phyloP scores from a whole-genome alignment of 1,284 basidiomycete species.

The Cryptococcus sp. region DNA sequence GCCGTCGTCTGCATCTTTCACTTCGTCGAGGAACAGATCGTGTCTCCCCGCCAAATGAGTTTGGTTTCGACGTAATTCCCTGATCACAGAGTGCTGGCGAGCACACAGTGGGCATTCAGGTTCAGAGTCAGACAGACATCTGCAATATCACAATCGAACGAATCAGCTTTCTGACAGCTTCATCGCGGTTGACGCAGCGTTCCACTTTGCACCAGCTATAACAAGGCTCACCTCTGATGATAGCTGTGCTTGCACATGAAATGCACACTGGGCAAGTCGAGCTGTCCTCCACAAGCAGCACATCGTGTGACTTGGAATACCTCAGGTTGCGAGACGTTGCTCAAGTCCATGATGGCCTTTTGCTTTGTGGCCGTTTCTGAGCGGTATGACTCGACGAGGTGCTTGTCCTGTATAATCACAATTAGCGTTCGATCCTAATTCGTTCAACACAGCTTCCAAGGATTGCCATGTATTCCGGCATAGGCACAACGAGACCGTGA shows the following conservation, averaged over 20 bases:
- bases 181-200: not conserved
- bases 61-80: slow-evolving; percentile 82
- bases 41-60: slow-evolving; percentile 79
- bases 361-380: slow-evolving; percentile 78
- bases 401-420: slow-evolving; percentile 64
- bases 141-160: slow-evolving; percentile 39
- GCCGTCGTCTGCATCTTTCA: slow-evolving; percentile 78
- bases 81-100: slow-evolving; percentile 80
- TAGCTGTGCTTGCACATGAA: slow-evolving; percentile 99
- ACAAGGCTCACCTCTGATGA: slow-evolving; percentile 71
- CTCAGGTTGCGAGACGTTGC: slow-evolving; percentile 71
- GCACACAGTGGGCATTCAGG: slow-evolving; percentile 87
- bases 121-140: slow-evolving; percentile 79
- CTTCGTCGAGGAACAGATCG: slow-evolving; percentile 82
- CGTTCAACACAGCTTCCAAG: not conserved
- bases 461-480: not conserved
- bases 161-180: not conserved
- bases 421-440: not conserved
- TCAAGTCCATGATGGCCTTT: slow-evolving; percentile 76
- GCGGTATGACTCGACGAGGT: slow-evolving; percentile 81
- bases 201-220: not conserved
- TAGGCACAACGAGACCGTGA: too few species aligned
- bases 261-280: slow-evolving; percentile 90
- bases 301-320: slow-evolving; percentile 95
- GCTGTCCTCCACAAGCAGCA: slow-evolving; percentile 78